Conservation (phyloP, 176 grass and related monocot species). For the Areca catechu region DNA sequence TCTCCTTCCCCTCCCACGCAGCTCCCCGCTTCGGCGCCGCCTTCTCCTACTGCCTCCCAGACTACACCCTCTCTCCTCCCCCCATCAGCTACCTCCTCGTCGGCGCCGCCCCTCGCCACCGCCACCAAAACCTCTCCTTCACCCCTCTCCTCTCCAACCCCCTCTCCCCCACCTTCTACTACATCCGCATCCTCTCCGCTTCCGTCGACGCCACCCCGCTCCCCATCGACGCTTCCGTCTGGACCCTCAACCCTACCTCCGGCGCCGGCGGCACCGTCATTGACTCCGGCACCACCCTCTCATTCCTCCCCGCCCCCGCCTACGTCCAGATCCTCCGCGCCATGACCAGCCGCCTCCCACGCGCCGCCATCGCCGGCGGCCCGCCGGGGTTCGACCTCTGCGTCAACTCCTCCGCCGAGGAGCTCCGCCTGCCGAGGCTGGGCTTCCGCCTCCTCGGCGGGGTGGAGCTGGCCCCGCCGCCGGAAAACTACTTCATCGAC, state of each 20-base stretch:
- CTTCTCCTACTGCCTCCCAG: constrained; percentile 4
- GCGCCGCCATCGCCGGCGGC: background rate
- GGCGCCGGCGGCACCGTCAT: constrained; percentile 1
- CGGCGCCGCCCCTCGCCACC: constrained; percentile 3
- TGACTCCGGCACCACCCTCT: constrained; percentile 5
- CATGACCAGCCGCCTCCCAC: background rate
- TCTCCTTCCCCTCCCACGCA: constrained; percentile 5
- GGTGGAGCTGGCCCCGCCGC: background rate
- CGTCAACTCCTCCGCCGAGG: background rate
- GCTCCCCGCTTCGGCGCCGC: background rate
- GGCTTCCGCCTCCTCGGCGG: background rate
- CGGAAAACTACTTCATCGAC: constrained; percentile 3
- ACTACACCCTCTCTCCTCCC: constrained; percentile 8
- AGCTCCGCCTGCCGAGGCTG: background rate
- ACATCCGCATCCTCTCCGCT: background rate
- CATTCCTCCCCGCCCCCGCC: background rate
- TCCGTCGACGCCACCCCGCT: background rate
- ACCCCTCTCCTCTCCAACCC: constrained; percentile 4
- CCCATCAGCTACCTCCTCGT: constrained; percentile 8
- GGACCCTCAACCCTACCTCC: background rate
- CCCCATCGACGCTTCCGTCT: background rate
- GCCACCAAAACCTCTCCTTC: background rate
- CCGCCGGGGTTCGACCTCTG: constrained; percentile 2
- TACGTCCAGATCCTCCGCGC: background rate
- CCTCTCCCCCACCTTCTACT: constrained; percentile 1